Evolutionary conservation across 306 rosid genomes (phyloP), one percentile per base, ranked within the genome.

Genomic region (Cicer judaicum): DNA sequence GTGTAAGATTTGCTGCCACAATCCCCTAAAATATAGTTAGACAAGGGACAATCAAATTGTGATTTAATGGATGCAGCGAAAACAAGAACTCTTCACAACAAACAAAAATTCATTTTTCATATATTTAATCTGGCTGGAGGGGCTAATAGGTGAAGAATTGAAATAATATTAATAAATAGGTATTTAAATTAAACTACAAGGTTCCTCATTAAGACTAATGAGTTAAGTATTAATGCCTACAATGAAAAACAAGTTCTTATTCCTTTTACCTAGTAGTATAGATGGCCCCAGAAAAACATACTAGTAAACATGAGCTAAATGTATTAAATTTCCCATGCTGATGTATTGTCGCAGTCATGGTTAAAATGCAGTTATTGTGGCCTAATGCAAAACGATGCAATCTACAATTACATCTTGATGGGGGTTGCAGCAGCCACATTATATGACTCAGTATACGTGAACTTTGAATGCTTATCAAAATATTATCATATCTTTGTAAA

Each of bases 1-100:
- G 93, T 40, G 97, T 89, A 56, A 92, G 90, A 40, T 93, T 93
- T 11, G 93, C 90, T 15, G 93, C 97, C 54, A 89, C 85, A 29
- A 92, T 92, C 59, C 95, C 97, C 97, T 91, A 73, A 10, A 79
- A 61, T 38, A 81, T 38, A 36, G 14, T 47, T 53, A 75, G 74
- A 82, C 18, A 70, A 64, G 48, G 24, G 34, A 36, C 21, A 5
- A 42, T 80, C 38, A 48, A 57, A 49, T 8, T 55, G 18, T 60
- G 43, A 60, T 60, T 12, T 7, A 12, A 60, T 13, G 43, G 43
- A 60, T 60, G 19, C 65, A 34, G 34, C 13, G 18, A 60, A 29
- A 60, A 60, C 10, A 60, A 34, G 64, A 53, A 16, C 21, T 68
- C 48, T 47, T 68, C 50, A 44, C 16, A 39, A 68, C 59, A 15